Conservation (phyloP, 1,284 basidiomycete species). For the Microbotryum silenes-acaulis region DNA sequence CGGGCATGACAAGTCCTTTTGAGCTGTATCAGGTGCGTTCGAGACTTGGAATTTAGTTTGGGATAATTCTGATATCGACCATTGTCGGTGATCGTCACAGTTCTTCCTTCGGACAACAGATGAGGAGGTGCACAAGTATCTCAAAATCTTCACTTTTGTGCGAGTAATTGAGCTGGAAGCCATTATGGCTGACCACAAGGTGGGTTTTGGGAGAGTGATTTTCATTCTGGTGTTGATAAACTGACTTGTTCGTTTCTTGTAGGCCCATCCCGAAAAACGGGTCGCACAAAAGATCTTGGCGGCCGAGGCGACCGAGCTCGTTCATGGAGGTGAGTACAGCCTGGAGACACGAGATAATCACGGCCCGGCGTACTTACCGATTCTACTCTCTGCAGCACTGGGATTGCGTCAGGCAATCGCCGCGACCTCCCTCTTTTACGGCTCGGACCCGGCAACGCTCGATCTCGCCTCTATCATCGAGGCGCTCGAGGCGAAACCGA, state of each 20-base stretch:
- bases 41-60: not conserved
- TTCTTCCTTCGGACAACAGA: conserved; percentile 82
- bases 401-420: conserved; percentile 52
- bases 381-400: conserved; percentile 35
- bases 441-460: conserved; percentile 47
- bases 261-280: conserved; percentile 51
- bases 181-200: conserved; percentile 55
- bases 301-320: conserved; percentile 75
- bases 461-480: conserved; percentile 48
- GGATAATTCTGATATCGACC: conserved; percentile 9
- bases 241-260: not conserved
- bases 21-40: conserved; percentile 79
- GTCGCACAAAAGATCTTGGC: conserved; percentile 72
- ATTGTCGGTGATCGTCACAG: conserved; percentile 45
- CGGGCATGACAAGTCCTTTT: conserved; percentile 64
- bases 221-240: no score
- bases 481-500: conserved; percentile 56
- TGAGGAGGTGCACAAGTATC: conserved; percentile 68
- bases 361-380: not conserved
- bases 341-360: not conserved
- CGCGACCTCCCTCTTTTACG: conserved; percentile 57
- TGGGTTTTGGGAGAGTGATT: conserved; percentile 35
- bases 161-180: conserved; percentile 53
- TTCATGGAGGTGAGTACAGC: conserved; percentile 61
- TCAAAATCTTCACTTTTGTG: conserved; percentile 78